A percentile compares a stretch with the other conserved stretches of the same genome.
phyloP scores from a whole-genome alignment of 2,329 filamentous ascomycete genomes.

The Huntiella abstrusa region DNA sequence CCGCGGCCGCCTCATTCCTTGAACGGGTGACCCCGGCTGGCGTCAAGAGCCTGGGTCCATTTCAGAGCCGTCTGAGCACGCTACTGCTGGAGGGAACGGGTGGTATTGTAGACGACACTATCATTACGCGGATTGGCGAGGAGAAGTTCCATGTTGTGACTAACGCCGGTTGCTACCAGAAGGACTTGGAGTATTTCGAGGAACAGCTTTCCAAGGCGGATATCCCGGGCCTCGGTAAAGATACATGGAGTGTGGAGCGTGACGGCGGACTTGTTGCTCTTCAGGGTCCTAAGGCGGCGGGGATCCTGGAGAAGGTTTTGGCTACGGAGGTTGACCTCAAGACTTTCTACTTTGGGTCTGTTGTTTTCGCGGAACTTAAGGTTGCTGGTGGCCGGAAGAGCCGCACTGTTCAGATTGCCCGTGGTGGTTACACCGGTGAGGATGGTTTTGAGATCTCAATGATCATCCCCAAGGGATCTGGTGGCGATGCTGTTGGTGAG shows the following conservation, averaged over 20 bases:
- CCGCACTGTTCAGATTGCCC: constrained; percentile 44
- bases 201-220: constrained; percentile 46
- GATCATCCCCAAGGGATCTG: constrained; percentile 26
- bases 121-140: constrained; percentile 62
- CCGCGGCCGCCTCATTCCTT: constrained; percentile 63
- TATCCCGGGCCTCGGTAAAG: constrained; percentile 27
- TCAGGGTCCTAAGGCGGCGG: constrained; percentile 63
- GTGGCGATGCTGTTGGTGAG: constrained; percentile 36
- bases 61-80: constrained; percentile 67
- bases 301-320: constrained; percentile 48
- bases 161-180: constrained; percentile 80
- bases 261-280: constrained; percentile 68
- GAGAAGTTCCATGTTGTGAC: constrained; percentile 83
- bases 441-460: constrained; percentile 96
- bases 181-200: constrained; percentile 63
- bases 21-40: constrained; percentile 67
- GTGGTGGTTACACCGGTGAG: constrained; percentile 92
- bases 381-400: constrained; percentile 30
- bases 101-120: constrained; percentile 86
- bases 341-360: constrained; percentile 66
- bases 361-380: constrained; percentile 44
- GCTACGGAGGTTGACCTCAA: constrained; percentile 36
- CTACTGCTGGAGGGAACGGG: constrained; percentile 64
- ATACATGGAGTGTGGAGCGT: constrained; percentile 51
- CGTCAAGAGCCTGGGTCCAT: constrained; percentile 40